A percentile compares a stretch with the other conserved stretches of the same genome.
Conservation (phyloP, 2,329 filamentous ascomycete species). For the Westerdykella sp. region DNA sequence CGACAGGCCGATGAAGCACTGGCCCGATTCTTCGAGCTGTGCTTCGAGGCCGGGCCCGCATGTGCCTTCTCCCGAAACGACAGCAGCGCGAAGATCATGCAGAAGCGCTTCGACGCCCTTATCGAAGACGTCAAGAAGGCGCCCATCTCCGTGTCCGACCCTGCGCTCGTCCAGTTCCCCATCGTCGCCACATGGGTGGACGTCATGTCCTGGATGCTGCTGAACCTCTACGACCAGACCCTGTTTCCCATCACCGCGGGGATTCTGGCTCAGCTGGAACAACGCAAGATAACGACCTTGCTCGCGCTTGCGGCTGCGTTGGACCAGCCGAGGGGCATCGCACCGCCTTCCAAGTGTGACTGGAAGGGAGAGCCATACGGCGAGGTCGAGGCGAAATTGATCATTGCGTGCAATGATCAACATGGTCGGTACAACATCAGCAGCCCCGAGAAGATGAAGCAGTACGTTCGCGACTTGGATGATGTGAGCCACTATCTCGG, state of each 20-base stretch:
- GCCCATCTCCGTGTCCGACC: conserved; percentile 3
- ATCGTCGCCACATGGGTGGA: neutral
- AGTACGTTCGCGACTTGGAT: neutral
- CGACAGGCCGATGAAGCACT: conserved; percentile 7
- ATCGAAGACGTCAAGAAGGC: conserved; percentile 6
- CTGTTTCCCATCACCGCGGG: neutral
- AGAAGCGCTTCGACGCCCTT: conserved; percentile 10
- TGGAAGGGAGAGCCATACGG: neutral
- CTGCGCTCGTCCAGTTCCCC: conserved; percentile 4
- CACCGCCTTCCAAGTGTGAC: too few species aligned
- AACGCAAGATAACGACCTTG: neutral
- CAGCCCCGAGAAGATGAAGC: conserved; percentile 2
- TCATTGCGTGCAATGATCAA: conserved; percentile 12
- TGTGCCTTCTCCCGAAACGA: conserved; percentile 11
- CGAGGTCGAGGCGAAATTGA: neutral
- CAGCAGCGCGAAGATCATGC: conserved; percentile 1
- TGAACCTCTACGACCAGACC: neutral
- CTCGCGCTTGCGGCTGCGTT: too few species aligned
- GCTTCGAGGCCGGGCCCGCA: conserved; percentile 42
- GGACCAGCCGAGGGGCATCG: too few species aligned
- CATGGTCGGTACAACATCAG: conserved; percentile 11
- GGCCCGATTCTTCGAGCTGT: conserved; percentile 49
- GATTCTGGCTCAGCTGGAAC: neutral
- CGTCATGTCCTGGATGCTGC: too few species aligned
- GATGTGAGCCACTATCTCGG: conserved; percentile 9